Base-by-base conservation (phyloP, 2,329 filamentous ascomycete species). In the Ophidiomyces ophidiicola region DNA sequence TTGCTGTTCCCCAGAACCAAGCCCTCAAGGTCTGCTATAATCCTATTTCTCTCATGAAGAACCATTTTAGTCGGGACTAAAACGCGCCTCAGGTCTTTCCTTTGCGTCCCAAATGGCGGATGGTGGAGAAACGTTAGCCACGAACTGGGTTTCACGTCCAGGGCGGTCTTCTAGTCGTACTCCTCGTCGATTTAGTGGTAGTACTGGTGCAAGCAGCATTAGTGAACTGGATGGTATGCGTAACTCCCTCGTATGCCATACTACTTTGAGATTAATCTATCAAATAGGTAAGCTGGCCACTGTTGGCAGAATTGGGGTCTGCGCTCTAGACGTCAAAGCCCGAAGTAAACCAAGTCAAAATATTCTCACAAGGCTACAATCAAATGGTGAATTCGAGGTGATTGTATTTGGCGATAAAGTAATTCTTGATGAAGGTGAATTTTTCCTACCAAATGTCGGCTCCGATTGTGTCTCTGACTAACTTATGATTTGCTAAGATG, bases 401-500 rank as follows among this genome's bases (percentile, higher is more conserved):
- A 80, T 93, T 45, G 88, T 98, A 8, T 98, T 98, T 65, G 92
- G 90, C 33, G 90, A 98, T 66, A 98, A 98, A 63, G 88, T 94
- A 30, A 98, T 98, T 50, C 70, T 98, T 24, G 90, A 98, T 54
- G 90, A 98, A 72, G 73, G 74, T 75, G 50, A 50, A 69, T 34
- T 18, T 37, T 23, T n/a, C n/a, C n/a, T n/a, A n/a, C n/a, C n/a
- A n/a, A n/a, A n/a, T n/a, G 12, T 30, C 6, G 15, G 29, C n/a
- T n/a, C 5, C 17, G 5, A 2, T 19, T 24, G 8, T 44, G 14
- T 15, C 18, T 18, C 7, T 17, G 34, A n/a, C 36, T 44, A 35
- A 48, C 35, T 26, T 36, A 32, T 44, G 32, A 35, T 25, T n/a
- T 25, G 8, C 29, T 4, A 43, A 76, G 83, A 82, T 46, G 81